Conservation (phyloP, 2,329 filamentous ascomycete genomes). For the Pseudogymnoascus destructans region DNA sequence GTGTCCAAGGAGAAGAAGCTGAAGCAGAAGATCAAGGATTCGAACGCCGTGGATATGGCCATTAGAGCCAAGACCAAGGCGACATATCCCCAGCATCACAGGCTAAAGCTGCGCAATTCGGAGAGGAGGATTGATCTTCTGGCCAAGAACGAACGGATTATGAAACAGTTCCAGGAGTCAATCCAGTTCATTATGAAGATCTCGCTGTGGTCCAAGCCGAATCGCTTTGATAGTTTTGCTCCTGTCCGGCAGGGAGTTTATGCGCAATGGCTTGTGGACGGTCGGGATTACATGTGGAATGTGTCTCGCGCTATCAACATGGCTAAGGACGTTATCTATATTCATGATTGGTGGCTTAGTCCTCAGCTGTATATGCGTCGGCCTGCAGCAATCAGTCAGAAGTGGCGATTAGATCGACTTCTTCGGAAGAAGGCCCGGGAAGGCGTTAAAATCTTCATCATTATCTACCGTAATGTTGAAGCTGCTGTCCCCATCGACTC, state of each 20-base stretch:
- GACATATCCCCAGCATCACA: slow-evolving; percentile 56
- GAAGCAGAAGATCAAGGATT: slow-evolving; percentile 46
- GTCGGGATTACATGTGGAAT: slow-evolving; percentile 98
- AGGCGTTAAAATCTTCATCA: slow-evolving; percentile 95
- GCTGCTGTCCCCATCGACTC: slow-evolving; percentile 96
- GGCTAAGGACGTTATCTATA: slow-evolving; percentile 95
- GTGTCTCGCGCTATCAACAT: slow-evolving; percentile 93
- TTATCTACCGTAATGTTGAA: slow-evolving; percentile 95
- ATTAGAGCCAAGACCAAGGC: slow-evolving; percentile 25
- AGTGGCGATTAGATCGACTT: slow-evolving; percentile 88
- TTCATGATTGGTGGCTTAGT: slow-evolving; percentile 98
- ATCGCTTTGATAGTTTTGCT: slow-evolving; percentile 87
- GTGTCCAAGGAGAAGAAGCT: slow-evolving; percentile 55
- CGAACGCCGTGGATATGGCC: slow-evolving; percentile 50
- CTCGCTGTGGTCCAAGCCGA: slow-evolving; percentile 69
- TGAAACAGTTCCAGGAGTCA: slow-evolving; percentile 87
- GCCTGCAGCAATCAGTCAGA: slow-evolving; percentile 90
- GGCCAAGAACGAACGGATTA: slow-evolving; percentile 77
- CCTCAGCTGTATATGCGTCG: slow-evolving; percentile 91
- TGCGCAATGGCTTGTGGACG: slow-evolving; percentile 93
- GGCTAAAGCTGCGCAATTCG: slow-evolving; percentile 75
- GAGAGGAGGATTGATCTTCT: slow-evolving; percentile 87
- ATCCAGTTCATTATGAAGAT: slow-evolving; percentile 73
- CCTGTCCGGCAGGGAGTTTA: slow-evolving; percentile 77
- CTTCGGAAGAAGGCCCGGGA: slow-evolving; percentile 88